Percentiles rank a stretch among this genome's conserved stretches.
Conservation (phyloP, 192 early-diverging fungal species). For the Backusella sp. region DNA sequence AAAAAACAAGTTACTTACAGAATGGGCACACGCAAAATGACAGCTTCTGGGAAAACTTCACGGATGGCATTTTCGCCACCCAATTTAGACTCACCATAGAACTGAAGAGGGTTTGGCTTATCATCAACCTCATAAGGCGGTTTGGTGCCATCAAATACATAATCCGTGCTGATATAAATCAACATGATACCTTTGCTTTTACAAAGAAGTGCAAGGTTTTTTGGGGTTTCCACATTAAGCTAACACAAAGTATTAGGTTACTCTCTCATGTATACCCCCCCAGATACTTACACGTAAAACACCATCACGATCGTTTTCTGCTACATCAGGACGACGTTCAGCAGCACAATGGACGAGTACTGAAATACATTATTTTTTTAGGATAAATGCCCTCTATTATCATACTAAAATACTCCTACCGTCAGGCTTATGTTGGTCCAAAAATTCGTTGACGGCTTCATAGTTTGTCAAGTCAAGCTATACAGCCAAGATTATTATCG, state of each 20-base stretch:
- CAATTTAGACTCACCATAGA: slow-evolving; percentile 82
- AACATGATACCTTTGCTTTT: slow-evolving; percentile 54
- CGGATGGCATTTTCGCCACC: slow-evolving; percentile 68
- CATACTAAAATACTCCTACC: slow-evolving; percentile 29
- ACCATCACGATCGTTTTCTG: slow-evolving; percentile 60
- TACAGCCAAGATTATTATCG: neutral
- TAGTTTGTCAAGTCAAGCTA: slow-evolving; percentile 69
- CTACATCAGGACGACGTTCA: slow-evolving; percentile 83
- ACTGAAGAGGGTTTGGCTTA: slow-evolving; percentile 74
- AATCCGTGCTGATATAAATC: slow-evolving; percentile 88
- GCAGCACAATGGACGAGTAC: slow-evolving; percentile 84
- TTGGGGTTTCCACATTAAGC: slow-evolving; percentile 71
- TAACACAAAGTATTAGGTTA: neutral
- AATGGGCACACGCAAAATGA: slow-evolving; percentile 79
- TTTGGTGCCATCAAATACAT: slow-evolving; percentile 87
- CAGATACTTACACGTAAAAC: slow-evolving; percentile 45
- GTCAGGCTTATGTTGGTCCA: slow-evolving; percentile 55
- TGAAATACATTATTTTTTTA: neutral
- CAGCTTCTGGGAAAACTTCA: slow-evolving; percentile 51
- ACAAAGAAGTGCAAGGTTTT: slow-evolving; percentile 51
- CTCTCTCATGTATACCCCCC: neutral
- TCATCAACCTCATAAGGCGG: slow-evolving; percentile 77
- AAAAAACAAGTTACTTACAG: slow-evolving; percentile 41
- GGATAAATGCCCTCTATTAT: neutral
- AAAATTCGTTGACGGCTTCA: slow-evolving; percentile 47